Evolutionary conservation across 2,329 filamentous ascomycete species (phyloP).

Genomic region (Cytospora paraplurivora): DNA sequence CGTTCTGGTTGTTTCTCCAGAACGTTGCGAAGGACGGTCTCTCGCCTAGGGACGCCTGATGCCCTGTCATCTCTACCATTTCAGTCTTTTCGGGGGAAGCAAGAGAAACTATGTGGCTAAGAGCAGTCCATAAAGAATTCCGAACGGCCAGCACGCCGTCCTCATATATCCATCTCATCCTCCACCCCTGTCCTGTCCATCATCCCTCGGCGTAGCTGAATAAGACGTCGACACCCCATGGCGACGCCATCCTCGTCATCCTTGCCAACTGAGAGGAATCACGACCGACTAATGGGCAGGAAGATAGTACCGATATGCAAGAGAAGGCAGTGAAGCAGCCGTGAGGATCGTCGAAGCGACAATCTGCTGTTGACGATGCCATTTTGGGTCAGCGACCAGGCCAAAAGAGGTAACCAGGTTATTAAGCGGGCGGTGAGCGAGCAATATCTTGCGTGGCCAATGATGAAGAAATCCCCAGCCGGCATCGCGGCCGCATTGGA

Average conservation of each 20-base stretch:
- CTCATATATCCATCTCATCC: conserved; percentile 13
- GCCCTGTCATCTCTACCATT: conserved; percentile 5
- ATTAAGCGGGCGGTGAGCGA: conserved; percentile 21
- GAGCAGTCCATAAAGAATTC: not conserved
- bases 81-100: not conserved
- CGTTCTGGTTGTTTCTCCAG: conserved; percentile 49
- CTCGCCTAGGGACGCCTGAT: conserved; percentile 26
- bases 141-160: conserved; percentile 9
- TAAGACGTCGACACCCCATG: conserved; percentile 17
- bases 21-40: conserved; percentile 52
- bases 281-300: conserved; percentile 9
- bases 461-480: not conserved
- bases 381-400: conserved; percentile 18
- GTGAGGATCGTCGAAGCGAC: conserved; percentile 14
- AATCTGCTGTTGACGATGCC: conserved; percentile 16
- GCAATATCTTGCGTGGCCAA: conserved; percentile 18
- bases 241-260: conserved; percentile 21
- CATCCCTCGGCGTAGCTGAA: conserved; percentile 13
- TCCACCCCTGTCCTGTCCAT: conserved; percentile 2
- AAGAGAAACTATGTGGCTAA: not conserved
- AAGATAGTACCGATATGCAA: conserved; percentile 6
- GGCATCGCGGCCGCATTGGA: conserved; percentile 12
- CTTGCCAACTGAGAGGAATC: conserved; percentile 10
- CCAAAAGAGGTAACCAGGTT: conserved; percentile 23
- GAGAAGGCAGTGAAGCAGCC: conserved; percentile 16